A percentile compares a stretch with the other conserved stretches of the same genome.
phyloP scores from a whole-genome alignment of 768 basidiomycete species.

The Melanogaster broomeanus region DNA sequence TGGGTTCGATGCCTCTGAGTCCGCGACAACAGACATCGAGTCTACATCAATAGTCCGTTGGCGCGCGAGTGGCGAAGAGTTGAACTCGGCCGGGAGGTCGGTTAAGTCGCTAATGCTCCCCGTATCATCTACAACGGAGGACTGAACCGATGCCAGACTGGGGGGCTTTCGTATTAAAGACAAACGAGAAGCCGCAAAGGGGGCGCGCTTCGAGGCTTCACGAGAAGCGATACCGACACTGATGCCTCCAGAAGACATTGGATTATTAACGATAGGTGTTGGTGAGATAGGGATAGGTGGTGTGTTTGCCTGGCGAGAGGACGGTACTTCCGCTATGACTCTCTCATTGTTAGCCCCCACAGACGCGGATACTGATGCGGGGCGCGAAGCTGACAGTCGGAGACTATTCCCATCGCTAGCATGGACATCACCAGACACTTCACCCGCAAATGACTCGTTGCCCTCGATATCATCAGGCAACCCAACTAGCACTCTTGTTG shows the following conservation, averaged over 20 bases:
- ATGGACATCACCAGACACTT: not conserved
- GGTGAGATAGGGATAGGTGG: not conserved
- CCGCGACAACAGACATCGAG: not conserved
- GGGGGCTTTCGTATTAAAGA: not conserved
- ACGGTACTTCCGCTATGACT: not conserved
- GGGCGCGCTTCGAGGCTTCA: not conserved
- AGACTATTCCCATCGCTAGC: not conserved
- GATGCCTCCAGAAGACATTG: not conserved
- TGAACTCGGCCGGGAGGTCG: slow-evolving; percentile 27
- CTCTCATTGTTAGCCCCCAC: not conserved
- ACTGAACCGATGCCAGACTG: not conserved
- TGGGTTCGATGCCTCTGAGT: not conserved
- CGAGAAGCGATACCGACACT: not conserved
- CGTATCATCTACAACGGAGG: slow-evolving; percentile 6
- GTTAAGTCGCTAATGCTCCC: slow-evolving; percentile 29
- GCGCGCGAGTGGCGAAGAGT: slow-evolving; percentile 10
- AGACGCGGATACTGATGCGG: not conserved
- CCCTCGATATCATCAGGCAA: slow-evolving; percentile 8
- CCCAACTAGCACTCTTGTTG: slow-evolving; percentile 12
- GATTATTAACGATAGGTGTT: not conserved
- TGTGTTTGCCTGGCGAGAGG: not conserved
- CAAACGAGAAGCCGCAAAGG: not conserved
- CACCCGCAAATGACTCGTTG: slow-evolving; percentile 5
- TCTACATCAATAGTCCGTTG: not conserved
- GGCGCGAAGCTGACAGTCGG: not conserved